Base-by-base conservation (phyloP, 2,329 filamentous ascomycete genomes). In the Calonectria pseudoreteaudii region DNA sequence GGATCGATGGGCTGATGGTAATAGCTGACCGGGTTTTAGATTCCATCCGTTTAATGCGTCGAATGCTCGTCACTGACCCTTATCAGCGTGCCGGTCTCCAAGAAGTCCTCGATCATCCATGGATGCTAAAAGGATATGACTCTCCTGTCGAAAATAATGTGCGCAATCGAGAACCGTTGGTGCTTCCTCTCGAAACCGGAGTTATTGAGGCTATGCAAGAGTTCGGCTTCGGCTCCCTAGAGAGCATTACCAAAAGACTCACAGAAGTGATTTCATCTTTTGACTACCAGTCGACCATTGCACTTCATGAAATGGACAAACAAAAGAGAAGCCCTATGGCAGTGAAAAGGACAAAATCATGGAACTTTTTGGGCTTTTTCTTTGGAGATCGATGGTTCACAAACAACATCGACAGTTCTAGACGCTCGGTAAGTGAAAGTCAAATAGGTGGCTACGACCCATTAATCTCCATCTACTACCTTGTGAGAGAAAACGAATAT, bases 31-130 rank as follows among this genome's bases (percentile, higher is more conserved):
- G 49, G 41, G 26, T 31, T 70, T 16, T 78, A 98, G 96, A 99
- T 87, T 98, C 97, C 85, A 95, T 95, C 78, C 93, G 95, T 83
- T 90, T 99, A 56, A 95, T 99, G 70, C 95, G 95, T 1, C 91
- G 95, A 70, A 98, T 98, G 96, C 90, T 99, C 56, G 95, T 98
- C 23, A 98, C 96, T 4, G 96, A 98, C 79, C 96, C 96, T 26
- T 93, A 91, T 80, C 93, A 96, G 81, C 92, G 96, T 76, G 95
- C 96, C 56, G 95, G 92, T 49, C 92, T 99, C 84, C 89, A 93
- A 70, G 96, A 99, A 84, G 97, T 99, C 79, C 94, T 98, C 92
- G 94, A 89, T 80, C 97, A 99, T 82, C 94, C 95, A 1, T 99
- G 96, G 96, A 95, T 98, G 90, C 92, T 91, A 64, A 98, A 98